Percentiles rank a stretch among this genome's conserved stretches.
These are phyloP conservation scores for Penicillium macrosclerotiorum DNA, from an alignment of 495 filamentous ascomycete genomes.

Conservation along the genomic window DNA sequence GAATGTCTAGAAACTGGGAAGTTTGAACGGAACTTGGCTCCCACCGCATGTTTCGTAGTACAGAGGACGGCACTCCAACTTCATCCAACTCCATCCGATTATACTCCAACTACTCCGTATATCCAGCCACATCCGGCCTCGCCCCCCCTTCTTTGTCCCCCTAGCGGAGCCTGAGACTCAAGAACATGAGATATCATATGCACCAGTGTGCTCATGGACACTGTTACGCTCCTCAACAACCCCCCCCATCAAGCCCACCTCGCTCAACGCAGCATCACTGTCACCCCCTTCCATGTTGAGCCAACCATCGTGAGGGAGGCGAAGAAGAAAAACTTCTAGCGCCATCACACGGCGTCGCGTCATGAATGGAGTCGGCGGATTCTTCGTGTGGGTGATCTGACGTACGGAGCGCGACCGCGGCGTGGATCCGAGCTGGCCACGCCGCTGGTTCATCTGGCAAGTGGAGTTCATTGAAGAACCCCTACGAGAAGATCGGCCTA, in stretches of 20 bases:
- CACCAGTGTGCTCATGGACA: conserved; percentile 1
- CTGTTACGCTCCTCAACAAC: neutral
- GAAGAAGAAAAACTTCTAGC: neutral
- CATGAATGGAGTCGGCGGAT: conserved; percentile 16
- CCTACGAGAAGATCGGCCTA: conserved; percentile 18
- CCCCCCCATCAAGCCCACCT: neutral
- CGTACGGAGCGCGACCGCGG: conserved; percentile 18
- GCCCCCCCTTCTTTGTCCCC: too few relatives aligned
- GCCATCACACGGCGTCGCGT: conserved; percentile 1
- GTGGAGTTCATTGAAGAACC: conserved; percentile 28
- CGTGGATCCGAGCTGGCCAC: conserved; percentile 15
- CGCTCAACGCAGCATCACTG: too few relatives aligned
- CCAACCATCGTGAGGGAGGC: neutral
- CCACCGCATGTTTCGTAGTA: too few relatives aligned
- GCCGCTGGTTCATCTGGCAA: conserved; percentile 23
- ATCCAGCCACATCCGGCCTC: too few relatives aligned
- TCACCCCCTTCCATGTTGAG: neutral
- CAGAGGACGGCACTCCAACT: too few relatives aligned
- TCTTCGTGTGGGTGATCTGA: conserved; percentile 23
- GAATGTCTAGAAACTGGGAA: too few relatives aligned
- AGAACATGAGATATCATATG: conserved; percentile 15
- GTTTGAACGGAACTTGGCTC: too few relatives aligned
- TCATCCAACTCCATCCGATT: too few relatives aligned
- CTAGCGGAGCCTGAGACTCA: neutral
- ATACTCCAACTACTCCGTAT: too few relatives aligned